Evolutionary conservation across 2,329 filamentous ascomycete genomes (phyloP), one percentile per base, ranked within the genome.

Genomic region (Colletotrichum theobromicola): DNA sequence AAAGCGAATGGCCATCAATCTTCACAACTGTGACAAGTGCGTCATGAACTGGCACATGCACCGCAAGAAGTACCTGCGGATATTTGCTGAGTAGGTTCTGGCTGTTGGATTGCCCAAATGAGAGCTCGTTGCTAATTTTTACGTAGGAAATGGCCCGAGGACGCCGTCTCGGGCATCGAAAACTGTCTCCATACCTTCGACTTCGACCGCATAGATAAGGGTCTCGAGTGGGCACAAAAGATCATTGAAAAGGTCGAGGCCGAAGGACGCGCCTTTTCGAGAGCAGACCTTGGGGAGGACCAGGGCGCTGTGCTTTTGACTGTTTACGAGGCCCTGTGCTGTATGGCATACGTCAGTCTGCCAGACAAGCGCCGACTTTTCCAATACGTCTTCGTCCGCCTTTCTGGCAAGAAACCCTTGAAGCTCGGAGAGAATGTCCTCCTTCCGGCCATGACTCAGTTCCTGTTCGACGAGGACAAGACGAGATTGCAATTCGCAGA

Each of bases 311-410:
- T 94, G 8, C 90, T 97, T 65, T 90, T 97, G 73, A 93, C 95
- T 13, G 90, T 98, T 34, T 98, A 97, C 79, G 96, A 98, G 82
- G 93, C 94, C 0, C 86, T 98, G 66, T 98, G 95, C 82, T 98
- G 94, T 82, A 91, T 95, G 77, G 89, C 93, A 1, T 95, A 97
- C 81, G 87, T 98, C 75, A 88, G 84, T 58, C 78, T 86, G n/a
- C 85, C 88, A 2, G 87, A 88, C 5, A 87, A 88, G 76, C 86
- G 88, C 4, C 78, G 81, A 1, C 81, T 92, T 77, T 98, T 98
- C 81, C 94, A 98, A 81, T 91, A 90, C 77, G 95, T 97, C 13
- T 98, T 98, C 82, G 88, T 91, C 77, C 89, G 95, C 26, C 92
- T 97, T 3, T 94, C 96, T 82, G 91, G 91, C 16, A 96, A 93